Conservation (phyloP, 306 rosid species). For the Cicer arietinum region DNA sequence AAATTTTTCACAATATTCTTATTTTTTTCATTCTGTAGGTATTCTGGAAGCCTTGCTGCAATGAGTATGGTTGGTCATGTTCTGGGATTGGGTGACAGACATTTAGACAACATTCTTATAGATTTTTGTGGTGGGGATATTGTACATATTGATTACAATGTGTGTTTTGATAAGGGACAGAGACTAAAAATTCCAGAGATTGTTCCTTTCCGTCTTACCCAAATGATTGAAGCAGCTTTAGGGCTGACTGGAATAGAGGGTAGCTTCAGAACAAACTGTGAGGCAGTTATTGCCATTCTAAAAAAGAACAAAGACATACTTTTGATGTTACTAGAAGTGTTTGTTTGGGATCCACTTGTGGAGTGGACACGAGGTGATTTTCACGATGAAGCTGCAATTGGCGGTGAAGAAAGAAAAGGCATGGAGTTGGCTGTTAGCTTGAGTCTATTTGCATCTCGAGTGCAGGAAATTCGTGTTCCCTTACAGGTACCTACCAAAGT, state of each 20-base stretch:
- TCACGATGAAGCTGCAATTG: slow-evolving; percentile 96
- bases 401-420: slow-evolving; percentile 98
- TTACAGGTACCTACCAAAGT: slow-evolving; percentile 68
- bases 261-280: slow-evolving; percentile 93
- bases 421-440: slow-evolving; percentile 99
- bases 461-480: slow-evolving; percentile 97
- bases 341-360: slow-evolving; percentile 96
- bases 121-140: slow-evolving; percentile 91
- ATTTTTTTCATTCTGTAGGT: slow-evolving; percentile 60
- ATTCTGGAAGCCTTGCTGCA: slow-evolving; percentile 92
- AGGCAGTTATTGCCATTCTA: slow-evolving; percentile 74
- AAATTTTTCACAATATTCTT: not conserved
- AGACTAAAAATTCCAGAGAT: slow-evolving; percentile 93
- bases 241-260: slow-evolving; percentile 96
- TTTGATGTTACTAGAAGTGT: slow-evolving; percentile 88
- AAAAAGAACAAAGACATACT: slow-evolving; percentile 90
- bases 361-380: slow-evolving; percentile 99
- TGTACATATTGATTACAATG: slow-evolving; percentile 94
- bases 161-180: slow-evolving; percentile 92
- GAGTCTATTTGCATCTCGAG: slow-evolving; percentile 96
- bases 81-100: slow-evolving; percentile 95
- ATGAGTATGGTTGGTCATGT: slow-evolving; percentile 98
- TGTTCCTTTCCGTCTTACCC: slow-evolving; percentile 98
- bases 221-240: slow-evolving; percentile 88
- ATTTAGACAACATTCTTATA: slow-evolving; percentile 88